These are phyloP conservation scores for Boletus semigastroideus DNA, from an alignment of 1,284 basidiomycete genomes.

Conservation along the genomic window DNA sequence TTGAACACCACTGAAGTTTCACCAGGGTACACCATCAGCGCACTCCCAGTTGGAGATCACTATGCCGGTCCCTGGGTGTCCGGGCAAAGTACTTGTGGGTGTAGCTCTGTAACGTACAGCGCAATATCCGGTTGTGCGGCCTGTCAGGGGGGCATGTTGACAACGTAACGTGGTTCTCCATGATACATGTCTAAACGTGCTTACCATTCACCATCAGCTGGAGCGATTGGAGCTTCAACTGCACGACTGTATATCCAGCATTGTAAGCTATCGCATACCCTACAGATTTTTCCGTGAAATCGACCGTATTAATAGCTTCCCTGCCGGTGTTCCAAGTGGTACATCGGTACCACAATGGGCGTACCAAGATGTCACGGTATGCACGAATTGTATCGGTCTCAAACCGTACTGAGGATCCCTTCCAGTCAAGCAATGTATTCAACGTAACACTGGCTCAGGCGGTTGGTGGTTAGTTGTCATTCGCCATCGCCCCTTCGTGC, in stretches of 20 bases:
- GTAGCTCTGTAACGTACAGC: conserved; percentile 35
- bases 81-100: conserved; percentile 27
- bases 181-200: neutral
- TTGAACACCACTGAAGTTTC: neutral
- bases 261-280: conserved; percentile 13
- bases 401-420: too few species aligned
- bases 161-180: conserved; percentile 9
- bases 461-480: conserved; percentile 25
- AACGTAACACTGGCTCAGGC: conserved; percentile 20
- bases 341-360: conserved; percentile 35
- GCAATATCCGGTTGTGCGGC: conserved; percentile 34
- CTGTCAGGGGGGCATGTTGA: conserved; percentile 30
- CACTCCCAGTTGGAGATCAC: conserved; percentile 12
- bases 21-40: conserved; percentile 22
- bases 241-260: conserved; percentile 18
- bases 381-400: neutral
- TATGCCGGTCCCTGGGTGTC: conserved; percentile 27
- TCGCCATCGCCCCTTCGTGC: too few species aligned
- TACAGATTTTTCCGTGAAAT: neutral
- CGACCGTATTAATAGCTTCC: conserved; percentile 20
- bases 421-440: conserved; percentile 20
- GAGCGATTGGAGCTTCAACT: conserved; percentile 29
- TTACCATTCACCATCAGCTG: conserved; percentile 26
- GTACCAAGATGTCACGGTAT: conserved; percentile 31
- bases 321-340: conserved; percentile 20